A percentile compares a stretch with the other conserved stretches of the same genome.
These are phyloP conservation scores for Rhizopus arrhizus DNA, from an alignment of 371 early-diverging fungal genomes.

Conservation along the genomic window DNA sequence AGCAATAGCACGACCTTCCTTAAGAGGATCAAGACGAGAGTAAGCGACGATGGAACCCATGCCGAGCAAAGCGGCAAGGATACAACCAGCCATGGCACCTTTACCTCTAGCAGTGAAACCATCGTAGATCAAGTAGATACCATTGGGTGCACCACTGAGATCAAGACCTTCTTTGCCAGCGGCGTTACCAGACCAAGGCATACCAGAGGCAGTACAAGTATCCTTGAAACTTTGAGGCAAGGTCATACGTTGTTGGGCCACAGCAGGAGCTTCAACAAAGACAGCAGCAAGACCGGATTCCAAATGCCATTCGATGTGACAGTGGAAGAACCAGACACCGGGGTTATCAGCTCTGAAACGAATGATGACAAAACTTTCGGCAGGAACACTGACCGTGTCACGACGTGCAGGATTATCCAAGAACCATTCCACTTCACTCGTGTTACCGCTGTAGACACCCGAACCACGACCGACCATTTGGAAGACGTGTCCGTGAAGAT, in stretches of 20 bases:
- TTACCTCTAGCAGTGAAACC: constrained; percentile 65
- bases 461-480: constrained; percentile 57
- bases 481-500: constrained; percentile 68
- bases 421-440: constrained; percentile 31
- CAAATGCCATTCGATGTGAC: constrained; percentile 83
- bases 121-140: constrained; percentile 54
- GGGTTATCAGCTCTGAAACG: constrained; percentile 69
- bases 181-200: constrained; percentile 58
- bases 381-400: constrained; percentile 58
- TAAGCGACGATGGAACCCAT: constrained; percentile 74
- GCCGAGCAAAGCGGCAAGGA: constrained; percentile 70
- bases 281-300: constrained; percentile 61
- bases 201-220: constrained; percentile 56
- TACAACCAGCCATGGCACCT: constrained; percentile 67
- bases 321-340: constrained; percentile 64
- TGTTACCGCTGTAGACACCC: constrained; percentile 48
- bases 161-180: constrained; percentile 66
- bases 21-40: constrained; percentile 36
- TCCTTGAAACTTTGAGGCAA: constrained; percentile 51
- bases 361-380: constrained; percentile 49
- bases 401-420: constrained; percentile 65
- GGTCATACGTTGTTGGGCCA: constrained; percentile 43
- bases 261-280: constrained; percentile 73
- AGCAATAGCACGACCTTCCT: constrained; percentile 26
- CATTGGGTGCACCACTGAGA: constrained; percentile 53